Evolutionary conservation across 805 yeast species (phyloP), one percentile per base, ranked within the genome.

Genomic region (Isabelozyma rhagii): DNA sequence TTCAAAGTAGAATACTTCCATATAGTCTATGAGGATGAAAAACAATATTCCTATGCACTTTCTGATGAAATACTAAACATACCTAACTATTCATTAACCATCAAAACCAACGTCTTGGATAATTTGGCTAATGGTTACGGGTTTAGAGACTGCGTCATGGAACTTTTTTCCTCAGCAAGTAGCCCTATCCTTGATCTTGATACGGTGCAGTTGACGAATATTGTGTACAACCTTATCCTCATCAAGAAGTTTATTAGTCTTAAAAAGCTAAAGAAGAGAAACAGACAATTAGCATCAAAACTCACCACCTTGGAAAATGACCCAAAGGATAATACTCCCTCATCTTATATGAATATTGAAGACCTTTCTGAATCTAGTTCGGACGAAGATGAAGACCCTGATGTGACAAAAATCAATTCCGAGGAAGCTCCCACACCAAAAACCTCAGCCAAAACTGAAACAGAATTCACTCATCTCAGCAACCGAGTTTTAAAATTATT

Each of bases 181-280:
- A 68, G 71, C 43, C 78, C 78, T 3, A 58, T 72, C 8, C 40
- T 74, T 7, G 79, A 74, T 51, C 53, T 72, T 41, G 63, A 66
- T 49, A 67, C 71, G 5, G 51, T 51, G 8, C 70, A 71, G 36
- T 52, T 69, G 17, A 64, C 71, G 17, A 58, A 62, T 8, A n/a
- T 72, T 8, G 51, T 68, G 8, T 72, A 68, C 58, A 72, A 72
- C 47, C 41, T 62, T n/a, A 63, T 66, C 5, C 51, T 70, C 15
- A 15, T 69, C 6, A 55, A 54, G 40, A 73, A 72, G 52, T 61
- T 59, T 47, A 15, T 63, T 14, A 58, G 52, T 13, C 55, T 66
- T 43, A 55, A 52, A 28, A 56, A 58, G 27, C 41, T 66, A 29
- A 47, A 52, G 47, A 48, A 45, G 39, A 41, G 44, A 21, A 43